Percentiles rank a stretch among this genome's conserved stretches.
Conservation (phyloP, 2,329 filamentous ascomycete species). For the Epichloe festucae region DNA sequence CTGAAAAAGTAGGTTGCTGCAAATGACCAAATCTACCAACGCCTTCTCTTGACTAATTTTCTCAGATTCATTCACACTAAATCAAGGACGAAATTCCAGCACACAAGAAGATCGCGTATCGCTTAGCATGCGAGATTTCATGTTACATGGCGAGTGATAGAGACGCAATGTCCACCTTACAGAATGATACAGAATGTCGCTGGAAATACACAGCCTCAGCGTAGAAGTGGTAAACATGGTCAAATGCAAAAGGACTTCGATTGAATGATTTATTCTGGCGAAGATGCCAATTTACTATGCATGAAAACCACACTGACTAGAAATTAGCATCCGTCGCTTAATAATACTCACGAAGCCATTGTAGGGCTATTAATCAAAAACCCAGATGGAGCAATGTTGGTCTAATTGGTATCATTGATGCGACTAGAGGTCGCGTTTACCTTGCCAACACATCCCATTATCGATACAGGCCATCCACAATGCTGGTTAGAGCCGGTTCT, state of each 20-base stretch:
- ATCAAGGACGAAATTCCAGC: neutral
- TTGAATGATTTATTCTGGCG: no score
- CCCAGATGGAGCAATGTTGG: no score
- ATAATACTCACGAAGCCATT: neutral
- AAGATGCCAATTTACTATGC: no score
- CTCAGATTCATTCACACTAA: neutral
- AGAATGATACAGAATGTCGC: neutral
- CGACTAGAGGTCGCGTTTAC: no score
- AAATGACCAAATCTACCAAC: neutral
- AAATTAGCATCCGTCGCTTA: neutral
- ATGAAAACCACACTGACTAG: no score
- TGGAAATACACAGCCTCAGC: neutral
- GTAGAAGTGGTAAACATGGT: neutral
- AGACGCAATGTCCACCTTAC: neutral
- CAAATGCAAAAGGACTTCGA: neutral
- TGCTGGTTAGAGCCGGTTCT: no score
- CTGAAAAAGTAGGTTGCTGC: constrained; percentile 42
- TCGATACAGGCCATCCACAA: no score
- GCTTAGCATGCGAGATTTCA: neutral
- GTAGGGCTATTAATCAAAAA: no score
- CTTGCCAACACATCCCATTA: no score
- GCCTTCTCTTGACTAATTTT: neutral
- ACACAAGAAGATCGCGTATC: neutral
- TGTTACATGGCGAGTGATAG: neutral
- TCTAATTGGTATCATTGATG: no score